phyloP scores from a whole-genome alignment of 306 rosid species.

The Ceratonia siliqua region DNA sequence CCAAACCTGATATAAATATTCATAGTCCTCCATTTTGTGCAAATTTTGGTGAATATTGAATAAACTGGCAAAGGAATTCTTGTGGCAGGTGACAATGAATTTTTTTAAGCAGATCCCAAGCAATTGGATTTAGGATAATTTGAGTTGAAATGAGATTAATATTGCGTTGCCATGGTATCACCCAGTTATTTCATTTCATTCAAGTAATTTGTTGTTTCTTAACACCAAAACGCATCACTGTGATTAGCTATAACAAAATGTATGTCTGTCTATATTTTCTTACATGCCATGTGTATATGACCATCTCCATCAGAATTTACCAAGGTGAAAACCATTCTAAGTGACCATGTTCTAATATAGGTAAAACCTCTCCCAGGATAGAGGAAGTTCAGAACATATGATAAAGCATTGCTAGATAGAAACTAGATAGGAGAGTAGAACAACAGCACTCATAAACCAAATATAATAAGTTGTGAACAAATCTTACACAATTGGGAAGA shows the following conservation, averaged over 20 bases:
- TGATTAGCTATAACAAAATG: not conserved
- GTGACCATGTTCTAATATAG: not conserved
- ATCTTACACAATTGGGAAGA: not conserved
- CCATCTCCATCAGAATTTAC: not conserved
- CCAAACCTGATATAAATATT: slow-evolving; percentile 3
- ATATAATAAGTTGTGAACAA: not conserved
- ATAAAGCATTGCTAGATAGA: not conserved
- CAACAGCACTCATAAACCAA: too few species aligned
- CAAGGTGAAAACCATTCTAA: slow-evolving; percentile 12
- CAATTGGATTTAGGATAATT: not conserved
- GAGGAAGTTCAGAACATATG: not conserved
- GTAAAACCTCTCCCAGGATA: not conserved
- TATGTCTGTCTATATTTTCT: not conserved
- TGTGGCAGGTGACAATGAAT: not conserved
- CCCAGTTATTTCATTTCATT: not conserved
- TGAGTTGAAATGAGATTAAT: not conserved
- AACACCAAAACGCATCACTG: not conserved
- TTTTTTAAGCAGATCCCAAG: not conserved
- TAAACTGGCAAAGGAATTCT: slow-evolving; percentile 1
- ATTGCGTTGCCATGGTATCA: not conserved
- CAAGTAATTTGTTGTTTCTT: slow-evolving; percentile 11
- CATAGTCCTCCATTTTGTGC: not conserved
- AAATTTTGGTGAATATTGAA: not conserved
- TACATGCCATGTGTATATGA: not conserved
- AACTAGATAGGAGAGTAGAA: not conserved